Conservation (phyloP, 163 green algal genomes). For the Scenedesmus sp. region DNA sequence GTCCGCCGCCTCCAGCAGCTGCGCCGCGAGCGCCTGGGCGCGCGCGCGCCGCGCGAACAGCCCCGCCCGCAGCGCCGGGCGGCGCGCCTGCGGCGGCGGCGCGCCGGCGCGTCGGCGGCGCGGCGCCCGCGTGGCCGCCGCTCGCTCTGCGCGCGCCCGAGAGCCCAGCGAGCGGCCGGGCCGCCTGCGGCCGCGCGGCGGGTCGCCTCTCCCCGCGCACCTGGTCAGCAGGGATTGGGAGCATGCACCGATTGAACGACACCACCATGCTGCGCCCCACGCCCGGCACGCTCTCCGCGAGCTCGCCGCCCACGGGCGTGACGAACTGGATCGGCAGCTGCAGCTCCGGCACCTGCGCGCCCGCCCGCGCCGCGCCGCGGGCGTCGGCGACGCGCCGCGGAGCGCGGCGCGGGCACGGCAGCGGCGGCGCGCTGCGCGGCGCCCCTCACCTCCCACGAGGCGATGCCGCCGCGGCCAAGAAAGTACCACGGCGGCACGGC, state of each 20-base stretch:
- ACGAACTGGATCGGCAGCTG: slow-evolving; percentile 58
- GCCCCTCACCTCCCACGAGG: slow-evolving; percentile 22
- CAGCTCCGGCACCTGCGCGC: slow-evolving; percentile 45
- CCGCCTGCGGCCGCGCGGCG: too few relatives aligned
- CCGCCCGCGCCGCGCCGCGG: too few relatives aligned
- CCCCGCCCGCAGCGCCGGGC: neutral
- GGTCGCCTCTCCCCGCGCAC: too few relatives aligned
- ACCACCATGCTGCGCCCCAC: slow-evolving; percentile 4
- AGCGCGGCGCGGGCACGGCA: too few relatives aligned
- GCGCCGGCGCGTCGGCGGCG: too few relatives aligned
- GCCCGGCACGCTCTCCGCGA: neutral
- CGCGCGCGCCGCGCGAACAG: slow-evolving; percentile 2
- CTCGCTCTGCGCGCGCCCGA: too few relatives aligned
- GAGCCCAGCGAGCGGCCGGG: too few relatives aligned
- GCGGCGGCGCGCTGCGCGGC: neutral
- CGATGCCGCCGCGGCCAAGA: slow-evolving; percentile 27
- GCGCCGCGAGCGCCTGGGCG: slow-evolving; percentile 10
- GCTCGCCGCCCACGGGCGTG: slow-evolving; percentile 12
- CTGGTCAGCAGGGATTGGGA: too few relatives aligned
- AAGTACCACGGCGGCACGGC: slow-evolving; percentile 55
- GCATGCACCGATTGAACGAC: slow-evolving; percentile 27
- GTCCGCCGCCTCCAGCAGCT: slow-evolving; percentile 41
- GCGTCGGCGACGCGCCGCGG: too few relatives aligned
- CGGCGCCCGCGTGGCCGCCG: too few relatives aligned
- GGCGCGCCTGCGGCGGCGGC: neutral